Conservation (phyloP, 2,329 filamentous ascomycete genomes). For the Monilinia vaccinii-corymbosi region DNA sequence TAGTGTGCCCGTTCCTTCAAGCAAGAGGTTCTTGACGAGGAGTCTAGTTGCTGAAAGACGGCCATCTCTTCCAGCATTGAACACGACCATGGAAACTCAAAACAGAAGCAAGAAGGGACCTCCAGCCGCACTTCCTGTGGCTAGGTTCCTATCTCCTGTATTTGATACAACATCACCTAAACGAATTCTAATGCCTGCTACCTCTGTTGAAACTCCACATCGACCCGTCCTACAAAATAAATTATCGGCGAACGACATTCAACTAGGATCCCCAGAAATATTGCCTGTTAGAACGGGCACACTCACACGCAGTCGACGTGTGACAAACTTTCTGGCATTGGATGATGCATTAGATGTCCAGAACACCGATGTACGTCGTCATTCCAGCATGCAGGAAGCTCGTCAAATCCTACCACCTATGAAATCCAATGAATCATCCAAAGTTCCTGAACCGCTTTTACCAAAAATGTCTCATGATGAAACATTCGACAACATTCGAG, state of each 20-base stretch:
- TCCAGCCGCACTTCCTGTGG: conserved; percentile 13
- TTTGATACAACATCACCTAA: conserved; percentile 16
- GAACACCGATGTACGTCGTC: conserved; percentile 16
- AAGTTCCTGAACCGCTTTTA: not conserved
- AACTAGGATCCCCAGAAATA: conserved; percentile 10
- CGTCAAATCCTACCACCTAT: not conserved
- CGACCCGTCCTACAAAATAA: conserved; percentile 9
- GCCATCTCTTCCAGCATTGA: conserved; percentile 6
- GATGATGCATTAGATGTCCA: conserved; percentile 8
- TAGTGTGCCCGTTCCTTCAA: conserved; percentile 25
- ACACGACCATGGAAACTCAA: conserved; percentile 8
- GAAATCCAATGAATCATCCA: conserved; percentile 5
- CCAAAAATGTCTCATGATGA: not conserved
- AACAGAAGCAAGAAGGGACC: conserved; percentile 14
- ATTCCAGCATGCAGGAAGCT: conserved; percentile 5
- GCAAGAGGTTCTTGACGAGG: conserved; percentile 16
- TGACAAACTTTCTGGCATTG: conserved; percentile 17
- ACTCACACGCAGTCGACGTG: conserved; percentile 8
- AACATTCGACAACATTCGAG: not conserved
- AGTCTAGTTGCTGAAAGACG: conserved; percentile 4
- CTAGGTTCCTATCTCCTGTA: conserved; percentile 16
- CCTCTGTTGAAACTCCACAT: conserved; percentile 11
- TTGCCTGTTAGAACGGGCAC: not conserved
- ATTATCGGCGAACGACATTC: conserved; percentile 11
- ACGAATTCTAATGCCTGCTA: conserved; percentile 6